phyloP scores from a whole-genome alignment of 108 stramenopile genomes.

The Nitzschia sp. region DNA sequence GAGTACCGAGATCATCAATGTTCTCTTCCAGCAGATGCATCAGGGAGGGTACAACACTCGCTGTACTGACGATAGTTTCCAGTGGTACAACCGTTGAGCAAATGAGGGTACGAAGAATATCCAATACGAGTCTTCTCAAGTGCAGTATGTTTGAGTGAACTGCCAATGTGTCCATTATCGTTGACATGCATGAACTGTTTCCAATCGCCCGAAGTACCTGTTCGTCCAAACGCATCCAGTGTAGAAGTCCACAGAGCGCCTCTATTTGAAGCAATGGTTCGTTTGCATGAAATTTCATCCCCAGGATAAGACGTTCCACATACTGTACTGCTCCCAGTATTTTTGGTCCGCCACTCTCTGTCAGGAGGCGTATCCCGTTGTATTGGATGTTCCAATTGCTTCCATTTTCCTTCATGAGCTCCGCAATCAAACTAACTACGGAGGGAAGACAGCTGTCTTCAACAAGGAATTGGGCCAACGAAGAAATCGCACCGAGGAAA shows the following conservation, averaged over 20 bases:
- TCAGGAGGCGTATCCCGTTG: background rate
- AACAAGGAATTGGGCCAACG: constrained; percentile 4
- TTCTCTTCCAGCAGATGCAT: constrained; percentile 5
- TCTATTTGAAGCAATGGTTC: background rate
- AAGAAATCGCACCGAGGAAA: background rate
- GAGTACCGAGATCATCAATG: background rate
- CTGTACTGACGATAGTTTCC: background rate
- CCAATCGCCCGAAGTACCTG: background rate
- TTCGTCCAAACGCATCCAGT: constrained; percentile 5
- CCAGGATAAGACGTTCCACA: background rate
- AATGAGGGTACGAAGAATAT: constrained; percentile 4
- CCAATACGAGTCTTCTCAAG: constrained; percentile 1
- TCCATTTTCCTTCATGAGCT: background rate
- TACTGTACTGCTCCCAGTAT: background rate
- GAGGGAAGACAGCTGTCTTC: constrained; percentile 1
- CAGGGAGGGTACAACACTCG: background rate
- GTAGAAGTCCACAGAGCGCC: constrained; percentile 1
- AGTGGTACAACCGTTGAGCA: constrained; percentile 1
- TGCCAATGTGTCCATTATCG: constrained; percentile 1
- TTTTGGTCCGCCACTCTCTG: background rate
- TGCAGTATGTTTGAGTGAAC: background rate
- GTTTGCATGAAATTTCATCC: background rate
- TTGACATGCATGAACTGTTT: background rate
- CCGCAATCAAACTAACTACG: background rate
- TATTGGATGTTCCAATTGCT: constrained; percentile 9